Evolutionary conservation across 2,329 filamentous ascomycete species (phyloP), one percentile per base, ranked within the genome.

Genomic region (Fusarium heterosporum): DNA sequence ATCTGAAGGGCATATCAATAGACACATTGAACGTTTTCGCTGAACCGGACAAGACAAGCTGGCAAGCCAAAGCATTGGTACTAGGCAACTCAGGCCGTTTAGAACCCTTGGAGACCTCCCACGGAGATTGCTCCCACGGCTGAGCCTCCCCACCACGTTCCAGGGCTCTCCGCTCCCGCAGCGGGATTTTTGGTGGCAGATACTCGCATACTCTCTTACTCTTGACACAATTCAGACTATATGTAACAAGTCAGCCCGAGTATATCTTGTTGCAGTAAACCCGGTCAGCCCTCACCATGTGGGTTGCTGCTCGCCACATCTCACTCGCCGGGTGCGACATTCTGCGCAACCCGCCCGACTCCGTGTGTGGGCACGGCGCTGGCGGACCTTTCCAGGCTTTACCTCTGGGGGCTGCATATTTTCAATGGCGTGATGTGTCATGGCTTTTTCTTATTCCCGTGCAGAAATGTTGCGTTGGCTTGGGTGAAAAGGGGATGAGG

Each of bases 261-360:
- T 22, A 22, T 22, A 6, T 22, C 6, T 22, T 22, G 4, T 22
- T 22, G 22, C 22, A 22, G 14, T n/a, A 1, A 3, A 17, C n/a
- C 13, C 13, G 12, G 14, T 39, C 41, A 30, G n/a, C 4, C 4
- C 52, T 47, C 19, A 64, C 61, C 61, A 64, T 11, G 42, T 45
- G 26, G 61, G 61, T 19, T 52, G 52, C 13, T 59, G 45, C 36
- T 64, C 61, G 45, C 41, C 61, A 39, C 61, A 64, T 19, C 59
- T 45, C 10, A 64, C 39, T 17, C 61, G 48, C 8, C 61, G 59
- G 8, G 13, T 42, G 1, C 59, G 59, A 26, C 61, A 64, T 17
- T 64, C 61, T 2, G 59, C 42, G 22, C 61, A 64, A 2, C 61
- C 61, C 4, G 16, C 29, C 12, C 59, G 36, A 16, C 61, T 64